Percentiles rank a stretch among this genome's conserved stretches.
phyloP scores from a whole-genome alignment of 768 basidiomycete species.

The Asterophora lycoperdoides region DNA sequence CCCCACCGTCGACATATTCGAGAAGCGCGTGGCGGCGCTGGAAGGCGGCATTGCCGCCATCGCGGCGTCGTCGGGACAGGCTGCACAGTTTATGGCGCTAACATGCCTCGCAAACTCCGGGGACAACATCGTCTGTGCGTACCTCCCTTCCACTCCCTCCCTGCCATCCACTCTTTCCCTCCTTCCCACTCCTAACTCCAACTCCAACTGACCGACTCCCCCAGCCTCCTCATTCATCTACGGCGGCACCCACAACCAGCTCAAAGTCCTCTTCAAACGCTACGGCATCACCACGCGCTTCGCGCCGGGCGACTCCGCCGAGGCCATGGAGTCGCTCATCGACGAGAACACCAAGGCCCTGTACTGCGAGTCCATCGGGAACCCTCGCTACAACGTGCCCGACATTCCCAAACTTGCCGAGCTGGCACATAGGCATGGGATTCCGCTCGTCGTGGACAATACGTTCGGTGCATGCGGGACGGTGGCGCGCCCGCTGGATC shows the following conservation, averaged over 20 bases:
- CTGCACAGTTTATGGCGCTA: conserved; percentile 61
- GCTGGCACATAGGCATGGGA: conserved; percentile 55
- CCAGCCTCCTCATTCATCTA: conserved; percentile 9
- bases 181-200: neutral
- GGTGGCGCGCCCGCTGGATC: conserved; percentile 22
- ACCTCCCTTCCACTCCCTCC: conserved; percentile 11
- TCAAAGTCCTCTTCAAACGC: conserved; percentile 47
- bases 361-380: conserved; percentile 58
- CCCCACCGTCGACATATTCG: conserved; percentile 47
- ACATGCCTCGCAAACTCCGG: conserved; percentile 46
- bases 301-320: conserved; percentile 44
- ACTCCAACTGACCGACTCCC: neutral
- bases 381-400: conserved; percentile 52
- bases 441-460: conserved; percentile 65
- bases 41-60: conserved; percentile 63
- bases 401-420: conserved; percentile 54
- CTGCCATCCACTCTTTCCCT: too few species aligned
- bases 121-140: conserved; percentile 65
- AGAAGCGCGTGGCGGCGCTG: conserved; percentile 59
- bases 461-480: conserved; percentile 61
- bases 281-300: conserved; percentile 53
- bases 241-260: conserved; percentile 49
- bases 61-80: conserved; percentile 54
- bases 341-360: conserved; percentile 57
- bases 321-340: conserved; percentile 45